phyloP scores from a whole-genome alignment of 129 eudicot species.

The Glebionis coronaria region DNA sequence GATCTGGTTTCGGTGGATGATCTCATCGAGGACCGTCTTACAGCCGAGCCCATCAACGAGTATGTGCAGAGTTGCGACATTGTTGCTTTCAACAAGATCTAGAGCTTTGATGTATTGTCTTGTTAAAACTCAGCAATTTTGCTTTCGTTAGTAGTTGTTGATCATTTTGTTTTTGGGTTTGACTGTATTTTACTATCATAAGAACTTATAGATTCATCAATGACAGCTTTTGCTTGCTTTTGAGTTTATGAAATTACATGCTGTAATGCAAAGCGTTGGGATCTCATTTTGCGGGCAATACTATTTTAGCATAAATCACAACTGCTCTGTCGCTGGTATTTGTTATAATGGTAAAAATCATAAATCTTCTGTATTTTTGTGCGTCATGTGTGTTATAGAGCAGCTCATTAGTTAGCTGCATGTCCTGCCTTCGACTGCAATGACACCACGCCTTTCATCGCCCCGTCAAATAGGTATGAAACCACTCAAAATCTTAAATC shows the following conservation, averaged over 20 bases:
- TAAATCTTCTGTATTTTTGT: too few species aligned
- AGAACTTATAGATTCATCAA: constrained; percentile 4
- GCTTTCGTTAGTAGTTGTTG: constrained; percentile 17
- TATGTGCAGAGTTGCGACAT: constrained; percentile 95
- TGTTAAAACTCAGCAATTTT: constrained; percentile 23
- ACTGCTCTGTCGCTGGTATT: too few species aligned
- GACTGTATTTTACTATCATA: background rate
- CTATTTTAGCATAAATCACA: too few species aligned
- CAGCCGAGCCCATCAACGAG: constrained; percentile 80
- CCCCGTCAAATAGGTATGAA: too few species aligned
- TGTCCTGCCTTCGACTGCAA: too few species aligned
- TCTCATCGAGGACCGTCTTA: constrained; percentile 82
- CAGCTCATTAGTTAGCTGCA: too few species aligned
- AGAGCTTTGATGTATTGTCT: constrained; percentile 14
- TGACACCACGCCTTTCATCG: too few species aligned
- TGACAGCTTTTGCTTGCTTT: constrained; percentile 11
- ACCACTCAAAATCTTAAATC: constrained; percentile 11
- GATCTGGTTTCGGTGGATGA: constrained; percentile 91
- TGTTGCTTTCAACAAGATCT: constrained; percentile 97
- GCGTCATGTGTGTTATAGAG: too few species aligned
- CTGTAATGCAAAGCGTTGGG: background rate
- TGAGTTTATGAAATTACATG: constrained; percentile 1
- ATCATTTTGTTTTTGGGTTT: background rate
- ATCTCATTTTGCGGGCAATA: too few species aligned
- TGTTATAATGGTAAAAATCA: too few species aligned